Evolutionary conservation across 2,329 filamentous ascomycete species (phyloP), one percentile per base, ranked within the genome.

Genomic region (Mollisiaceae sp.): DNA sequence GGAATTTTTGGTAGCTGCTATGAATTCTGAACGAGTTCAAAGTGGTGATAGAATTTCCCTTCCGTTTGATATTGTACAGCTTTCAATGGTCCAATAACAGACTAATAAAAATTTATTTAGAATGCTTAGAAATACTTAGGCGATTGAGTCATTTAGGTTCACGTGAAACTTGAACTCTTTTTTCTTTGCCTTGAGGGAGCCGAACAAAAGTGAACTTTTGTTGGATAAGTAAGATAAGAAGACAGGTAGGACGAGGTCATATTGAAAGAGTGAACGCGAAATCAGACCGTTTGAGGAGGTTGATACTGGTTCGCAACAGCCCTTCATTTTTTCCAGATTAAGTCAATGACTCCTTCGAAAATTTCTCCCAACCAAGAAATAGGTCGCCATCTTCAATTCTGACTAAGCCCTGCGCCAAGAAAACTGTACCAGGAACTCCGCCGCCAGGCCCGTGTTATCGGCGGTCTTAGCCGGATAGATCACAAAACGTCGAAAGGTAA

Each of bases 401-500:
- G 50, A 54, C 50, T 54, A 32, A 54, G 22, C 50, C 38, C n/a
- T 43, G 12, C 45, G 45, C 45, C 45, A 27, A 54, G 24, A 54
- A 54, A 27, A 8, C 22, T 15, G 24, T 54, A 18, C 50, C 50
- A 32, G 50, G 50, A 54, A 54, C 50, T 54, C 50, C 50, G 50
- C 32, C 4, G 24, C 11, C 38, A 24, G n/a, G 45, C 9, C 45
- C 45, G 45, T 50, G 45, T 54, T 54, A 54, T 54, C 50, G 50
- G 50, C 50, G 50, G 38, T 11, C 50, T 32, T 15, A 54, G 24
- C 50, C 50, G 50, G 50, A 27, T 54, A 24, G 55, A 39, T 57
- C 55, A 38, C 55, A 57, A 57, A 38, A 55, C 24, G 20, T 27
- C 52, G 15, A 35, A 50, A 20, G 15, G 43, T 61, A 54, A 52